Evolutionary conservation across 2,329 filamentous ascomycete species (phyloP).

Genomic region (Phyllosticta ampelicida): DNA sequence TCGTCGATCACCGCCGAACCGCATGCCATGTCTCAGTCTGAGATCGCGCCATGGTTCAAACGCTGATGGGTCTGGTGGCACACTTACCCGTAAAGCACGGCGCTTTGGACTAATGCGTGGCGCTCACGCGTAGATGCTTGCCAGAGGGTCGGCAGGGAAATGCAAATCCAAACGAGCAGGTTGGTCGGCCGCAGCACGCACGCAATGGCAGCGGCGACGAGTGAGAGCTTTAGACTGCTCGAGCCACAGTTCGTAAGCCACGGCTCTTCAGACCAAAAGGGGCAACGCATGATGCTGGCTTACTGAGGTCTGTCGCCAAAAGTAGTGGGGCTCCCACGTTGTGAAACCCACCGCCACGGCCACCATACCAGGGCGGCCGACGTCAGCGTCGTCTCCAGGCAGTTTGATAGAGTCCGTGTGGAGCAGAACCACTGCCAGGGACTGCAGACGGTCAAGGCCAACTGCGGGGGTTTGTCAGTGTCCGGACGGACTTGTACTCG

Average conservation of each 20-base stretch:
- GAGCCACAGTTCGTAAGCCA: not conserved
- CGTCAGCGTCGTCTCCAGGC: slow-evolving; percentile 80
- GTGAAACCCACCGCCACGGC: slow-evolving; percentile 61
- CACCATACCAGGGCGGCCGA: slow-evolving; percentile 68
- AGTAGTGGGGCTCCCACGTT: not conserved
- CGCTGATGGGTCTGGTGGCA: slow-evolving; percentile 6
- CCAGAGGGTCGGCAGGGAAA: slow-evolving; percentile 47
- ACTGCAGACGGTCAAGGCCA: slow-evolving; percentile 60
- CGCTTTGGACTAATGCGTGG: slow-evolving; percentile 50
- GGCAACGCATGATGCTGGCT: slow-evolving; percentile 2
- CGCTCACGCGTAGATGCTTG: slow-evolving; percentile 35
- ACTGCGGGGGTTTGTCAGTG: slow-evolving; percentile 31
- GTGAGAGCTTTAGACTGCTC: slow-evolving; percentile 40
- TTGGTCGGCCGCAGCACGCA: slow-evolving; percentile 87
- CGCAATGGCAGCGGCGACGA: slow-evolving; percentile 68
- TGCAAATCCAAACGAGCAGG: slow-evolving; percentile 65
- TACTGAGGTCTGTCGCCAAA: slow-evolving; percentile 3
- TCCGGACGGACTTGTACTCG: not conserved
- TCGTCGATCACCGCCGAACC: slow-evolving; percentile 2
- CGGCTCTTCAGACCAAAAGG: not conserved
- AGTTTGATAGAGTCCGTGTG: slow-evolving; percentile 88
- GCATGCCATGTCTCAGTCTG: not conserved
- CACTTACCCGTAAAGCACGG: slow-evolving; percentile 46
- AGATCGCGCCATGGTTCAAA: not conserved
- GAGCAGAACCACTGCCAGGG: slow-evolving; percentile 98